Evolutionary conservation across 192 early-diverging fungal genomes (phyloP), one percentile per base, ranked within the genome.

Genomic region (Rhizophagus clarus): DNA sequence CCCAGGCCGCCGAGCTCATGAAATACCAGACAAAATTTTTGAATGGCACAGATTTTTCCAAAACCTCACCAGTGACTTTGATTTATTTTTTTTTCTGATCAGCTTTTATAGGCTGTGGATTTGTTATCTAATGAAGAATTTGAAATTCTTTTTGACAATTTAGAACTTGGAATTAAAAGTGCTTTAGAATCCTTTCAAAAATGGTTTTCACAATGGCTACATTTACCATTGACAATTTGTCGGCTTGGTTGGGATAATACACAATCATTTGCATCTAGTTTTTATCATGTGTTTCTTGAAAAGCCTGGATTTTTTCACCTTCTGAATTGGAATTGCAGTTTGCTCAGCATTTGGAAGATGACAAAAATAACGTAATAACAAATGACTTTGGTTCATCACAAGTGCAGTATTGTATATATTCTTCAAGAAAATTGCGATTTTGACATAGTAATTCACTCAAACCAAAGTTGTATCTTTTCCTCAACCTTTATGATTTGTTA

Each of bases 301-400:
- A 66, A 11, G 3, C 26, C 28, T 66, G 8, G 26, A 28, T 66
- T 17, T 32, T 12, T 31, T 4, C 17, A 32, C 28, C 64, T 66
- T 66, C 26, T 31, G 28, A 31, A 6, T 29, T 14, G 24, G 37
- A 71, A 71, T 20, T 71, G 10, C 22, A 9, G 2, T 72, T 34
- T 47, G 22, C 34, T n/a, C 3, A 72, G 34, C 3, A 34, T 37
- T 24, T 69, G 17, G 34, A 69, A 1, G 11, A 31, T 22, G 68
- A 69, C n/a, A 45, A 34, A 32, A n/a, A 42, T 32, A 34, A 71
- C 24, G 40, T n/a, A 14, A 37, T n/a, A 20, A n/a, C 20, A 32
- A 71, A 71, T 71, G 17, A 72, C 42, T 72, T 72, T 72, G 40
- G 70, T 45, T 37, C 47, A n/a, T n/a, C n/a, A 11, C 37, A 26